Base-by-base conservation (phyloP, 371 early-diverging fungal species). In the Apophysomyces ossiformis region DNA sequence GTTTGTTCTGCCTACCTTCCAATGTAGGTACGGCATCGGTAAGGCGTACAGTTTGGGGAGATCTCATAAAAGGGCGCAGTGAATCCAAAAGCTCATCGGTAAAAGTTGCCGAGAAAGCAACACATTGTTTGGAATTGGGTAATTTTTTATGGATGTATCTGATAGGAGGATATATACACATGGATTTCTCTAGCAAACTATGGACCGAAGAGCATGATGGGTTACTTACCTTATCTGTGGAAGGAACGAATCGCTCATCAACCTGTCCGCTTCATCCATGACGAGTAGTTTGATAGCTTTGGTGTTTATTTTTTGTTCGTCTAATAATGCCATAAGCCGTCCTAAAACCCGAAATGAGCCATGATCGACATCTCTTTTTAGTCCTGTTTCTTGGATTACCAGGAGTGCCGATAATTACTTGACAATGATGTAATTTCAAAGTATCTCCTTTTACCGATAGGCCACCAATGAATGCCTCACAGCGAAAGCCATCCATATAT, bases 251-350 rank as follows among this genome's bases (percentile, higher is more conserved):
- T 74, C 81, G 12, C 83, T 82, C 85, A 89, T 85, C 84, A 98
- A 82, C 69, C 95, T 95, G 77, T 98, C 99, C 6, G 99, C 99
- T 73, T 98, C 99, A 70, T 98, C 99, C 59, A 99, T 72, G 36
- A 99, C 90, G 21, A 97, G 79, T 65, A 97, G 80, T 57, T 89
- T 91, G 50, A 99, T 85, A 18, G 88, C 59, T 11, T 77, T 73
- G 1, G 92, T 83, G 6, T 78, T 76, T 16, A 97, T 69, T 45
- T 83, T 75, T 2, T 90, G 84, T 8, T 85, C 72, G 32, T 87
- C 74, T 37, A 97, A 85, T 81, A 96, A 82, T 45, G 93, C 91
- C 69, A 87, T 88, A 2, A 99, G 81, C 59, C 99, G 84, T 21
- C 97, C 84, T 64, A n/a, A 43, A 37, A 37, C 26, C 26, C 32